A percentile compares a stretch with the other conserved stretches of the same genome.
These are phyloP conservation scores for Plantago major DNA, from an alignment of 257 asterid genomes.

Conservation along the genomic window DNA sequence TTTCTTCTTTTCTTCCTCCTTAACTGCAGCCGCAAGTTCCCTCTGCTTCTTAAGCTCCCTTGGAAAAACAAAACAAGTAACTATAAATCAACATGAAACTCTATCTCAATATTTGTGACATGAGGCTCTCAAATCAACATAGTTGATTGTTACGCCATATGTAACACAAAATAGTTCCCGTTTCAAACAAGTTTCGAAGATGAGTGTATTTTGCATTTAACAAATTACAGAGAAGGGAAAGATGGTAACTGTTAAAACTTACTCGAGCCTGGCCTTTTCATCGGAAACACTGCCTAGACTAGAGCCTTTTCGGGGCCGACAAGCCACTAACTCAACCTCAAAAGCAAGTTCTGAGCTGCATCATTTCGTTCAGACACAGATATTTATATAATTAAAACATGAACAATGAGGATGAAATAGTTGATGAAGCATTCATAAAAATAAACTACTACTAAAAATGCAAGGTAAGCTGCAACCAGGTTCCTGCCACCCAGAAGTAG, in stretches of 20 bases:
- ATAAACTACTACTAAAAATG: neutral
- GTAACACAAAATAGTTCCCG: too few species aligned
- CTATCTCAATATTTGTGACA: neutral
- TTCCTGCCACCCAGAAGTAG: neutral
- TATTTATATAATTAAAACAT: constrained; percentile 7
- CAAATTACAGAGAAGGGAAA: too few species aligned
- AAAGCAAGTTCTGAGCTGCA: constrained; percentile 86
- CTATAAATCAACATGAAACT: constrained; percentile 4
- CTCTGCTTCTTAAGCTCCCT: constrained; percentile 95
- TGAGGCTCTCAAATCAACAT: neutral
- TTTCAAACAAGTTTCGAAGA: too few species aligned
- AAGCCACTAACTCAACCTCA: constrained; percentile 93
- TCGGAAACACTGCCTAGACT: constrained; percentile 82
- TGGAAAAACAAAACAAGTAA: constrained; percentile 5
- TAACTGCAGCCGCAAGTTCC: constrained; percentile 66
- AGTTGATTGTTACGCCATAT: too few species aligned
- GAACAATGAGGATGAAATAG: neutral
- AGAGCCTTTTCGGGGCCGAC: constrained; percentile 93
- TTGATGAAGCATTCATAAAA: neutral
- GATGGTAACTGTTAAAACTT: constrained; percentile 26
- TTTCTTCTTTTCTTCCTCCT: constrained; percentile 97
- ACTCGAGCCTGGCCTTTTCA: constrained; percentile 94
- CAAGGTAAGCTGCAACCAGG: neutral
- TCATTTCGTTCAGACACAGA: constrained; percentile 8
- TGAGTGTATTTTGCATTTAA: too few species aligned